Base-by-base conservation (phyloP, 2,329 filamentous ascomycete species). In the Davidsoniella eucalypti region DNA sequence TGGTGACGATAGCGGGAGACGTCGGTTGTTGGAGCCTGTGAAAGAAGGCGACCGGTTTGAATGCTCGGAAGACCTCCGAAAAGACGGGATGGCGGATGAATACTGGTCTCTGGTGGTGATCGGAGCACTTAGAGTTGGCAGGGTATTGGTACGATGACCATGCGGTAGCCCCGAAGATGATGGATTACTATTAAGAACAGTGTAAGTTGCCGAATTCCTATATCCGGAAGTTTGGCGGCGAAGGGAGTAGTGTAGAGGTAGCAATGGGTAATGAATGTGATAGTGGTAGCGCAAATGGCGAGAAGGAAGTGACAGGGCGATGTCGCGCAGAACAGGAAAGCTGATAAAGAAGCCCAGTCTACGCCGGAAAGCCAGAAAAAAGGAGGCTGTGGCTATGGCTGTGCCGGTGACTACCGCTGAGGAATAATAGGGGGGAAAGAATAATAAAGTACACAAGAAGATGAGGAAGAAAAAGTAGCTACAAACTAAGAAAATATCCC, bases 131-230 rank as follows among this genome's bases (percentile, higher is more conserved):
- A 71, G 69, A 57, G 72, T 70, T 54, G 73, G 72, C 60, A 76
- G 61, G 58, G 70, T 62, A 61, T 70, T 63, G 59, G 69, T 65
- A 59, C 72, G 69, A 61, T 71, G 72, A 64, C 67, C 66, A 69
- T 75, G 71, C 67, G 72, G 69, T 72, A 78, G 76, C 59, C 71
- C 72, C 66, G 69, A 66, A 54, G 70, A 67, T 50, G 72, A 65
- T 52, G 65, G 67, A 61, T 63, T 72, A 64, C 66, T 74, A 33
- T 33, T 33, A 33, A 33, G 29, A 33, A 33, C 29, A 33, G 29
- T 33, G 29, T 33, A 33, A 33, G 29, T 33, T 33, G 29, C 29
- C 29, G 29, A 33, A 33, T 33, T 33, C 29, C 29, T 33, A 12
- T 33, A 33, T 33, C 29, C 9, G 29, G 29, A 33, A 33, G 29